A percentile compares a stretch with the other conserved stretches of the same genome.
phyloP scores from a whole-genome alignment of 176 grass and related monocot species.

The sorghum (Sorghum bicolor) region DNA sequence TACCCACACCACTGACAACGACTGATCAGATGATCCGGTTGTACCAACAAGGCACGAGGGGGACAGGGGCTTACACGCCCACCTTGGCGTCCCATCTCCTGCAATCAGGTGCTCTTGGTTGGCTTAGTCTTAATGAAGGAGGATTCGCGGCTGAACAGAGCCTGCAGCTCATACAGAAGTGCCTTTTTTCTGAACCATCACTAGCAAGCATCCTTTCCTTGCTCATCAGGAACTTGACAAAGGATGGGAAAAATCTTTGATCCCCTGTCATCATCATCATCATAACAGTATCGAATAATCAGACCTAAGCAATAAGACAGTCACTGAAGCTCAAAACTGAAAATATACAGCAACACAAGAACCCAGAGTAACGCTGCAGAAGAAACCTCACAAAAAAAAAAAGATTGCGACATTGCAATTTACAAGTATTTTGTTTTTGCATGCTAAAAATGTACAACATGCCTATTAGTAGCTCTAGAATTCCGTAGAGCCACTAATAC shows the following conservation, averaged over 20 bases:
- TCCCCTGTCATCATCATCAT: conserved; percentile 54
- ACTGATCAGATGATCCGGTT: background rate
- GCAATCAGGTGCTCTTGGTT: conserved; percentile 69
- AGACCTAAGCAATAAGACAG: background rate
- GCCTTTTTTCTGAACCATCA: conserved; percentile 67
- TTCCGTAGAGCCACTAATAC: no score
- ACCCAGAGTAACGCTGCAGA: background rate
- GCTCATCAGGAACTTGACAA: conserved; percentile 79
- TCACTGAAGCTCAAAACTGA: background rate
- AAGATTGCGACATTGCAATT: no score
- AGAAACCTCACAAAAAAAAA: no score
- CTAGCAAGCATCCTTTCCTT: conserved; percentile 73
- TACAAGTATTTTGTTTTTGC: background rate
- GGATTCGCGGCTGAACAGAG: conserved; percentile 66
- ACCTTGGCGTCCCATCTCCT: conserved; percentile 51
- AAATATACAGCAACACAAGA: background rate
- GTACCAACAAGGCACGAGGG: background rate
- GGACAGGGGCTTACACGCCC: no score
- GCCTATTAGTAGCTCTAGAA: no score
- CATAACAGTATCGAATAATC: background rate
- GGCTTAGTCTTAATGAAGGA: conserved; percentile 82
- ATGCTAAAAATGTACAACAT: no score
- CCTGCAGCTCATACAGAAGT: conserved; percentile 61
- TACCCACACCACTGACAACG: background rate
- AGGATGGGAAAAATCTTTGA: conserved; percentile 73